Conservation (phyloP, 1,284 basidiomycete species). For the Gymnopus androsaceus region DNA sequence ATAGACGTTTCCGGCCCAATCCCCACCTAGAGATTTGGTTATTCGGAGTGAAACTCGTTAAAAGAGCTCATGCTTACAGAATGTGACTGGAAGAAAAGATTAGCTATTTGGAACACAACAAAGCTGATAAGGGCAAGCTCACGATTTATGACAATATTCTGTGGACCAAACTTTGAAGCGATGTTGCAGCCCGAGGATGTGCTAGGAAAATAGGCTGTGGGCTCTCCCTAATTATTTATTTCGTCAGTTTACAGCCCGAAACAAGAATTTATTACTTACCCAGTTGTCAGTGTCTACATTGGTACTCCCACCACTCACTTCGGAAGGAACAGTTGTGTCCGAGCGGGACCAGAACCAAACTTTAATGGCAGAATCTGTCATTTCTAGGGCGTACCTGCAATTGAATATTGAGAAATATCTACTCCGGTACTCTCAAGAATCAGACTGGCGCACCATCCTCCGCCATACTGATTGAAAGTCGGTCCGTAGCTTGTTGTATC, state of each 20-base stretch:
- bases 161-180: conserved; percentile 49
- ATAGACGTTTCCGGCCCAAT: conserved; percentile 59
- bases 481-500: conserved; percentile 57
- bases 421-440: not conserved
- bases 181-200: conserved; percentile 55
- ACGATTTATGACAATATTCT: conserved; percentile 65
- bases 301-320: conserved; percentile 42
- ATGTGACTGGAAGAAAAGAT: conserved; percentile 31
- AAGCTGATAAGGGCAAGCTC: conserved; percentile 39
- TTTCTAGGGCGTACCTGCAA: conserved; percentile 58
- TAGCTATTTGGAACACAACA: not conserved
- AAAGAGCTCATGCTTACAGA: conserved; percentile 33
- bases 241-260: not conserved
- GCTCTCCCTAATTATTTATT: conserved; percentile 45
- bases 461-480: conserved; percentile 59
- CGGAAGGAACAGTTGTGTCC: conserved; percentile 42
- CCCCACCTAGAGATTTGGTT: conserved; percentile 42
- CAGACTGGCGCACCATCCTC: conserved; percentile 50
- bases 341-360: conserved; percentile 63
- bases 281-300: conserved; percentile 49
- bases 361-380: conserved; percentile 48
- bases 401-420: not conserved
- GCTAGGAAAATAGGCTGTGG: conserved; percentile 57
- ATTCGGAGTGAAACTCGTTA: not conserved
- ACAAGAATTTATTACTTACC: conserved; percentile 32